These are phyloP conservation scores for Lentinula lateritia DNA, from an alignment of 768 basidiomycete genomes.

Conservation along the genomic window DNA sequence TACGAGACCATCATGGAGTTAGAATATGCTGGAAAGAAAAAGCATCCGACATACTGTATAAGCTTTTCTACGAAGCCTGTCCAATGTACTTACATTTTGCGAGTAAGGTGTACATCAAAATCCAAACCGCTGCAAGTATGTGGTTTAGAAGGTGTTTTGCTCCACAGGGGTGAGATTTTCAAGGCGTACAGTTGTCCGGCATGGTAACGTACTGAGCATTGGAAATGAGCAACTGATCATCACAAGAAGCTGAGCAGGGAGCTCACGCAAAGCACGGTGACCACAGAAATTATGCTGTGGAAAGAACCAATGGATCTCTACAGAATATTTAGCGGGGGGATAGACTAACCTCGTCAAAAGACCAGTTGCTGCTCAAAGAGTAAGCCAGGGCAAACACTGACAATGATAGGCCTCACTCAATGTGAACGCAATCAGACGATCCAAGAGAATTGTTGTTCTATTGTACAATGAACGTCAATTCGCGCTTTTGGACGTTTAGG, in stretches of 20 bases:
- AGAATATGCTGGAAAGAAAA: background rate
- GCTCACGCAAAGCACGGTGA: background rate
- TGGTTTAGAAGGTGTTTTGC: background rate
- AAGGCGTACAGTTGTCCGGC: background rate
- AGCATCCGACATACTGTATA: background rate
- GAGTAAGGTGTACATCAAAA: background rate
- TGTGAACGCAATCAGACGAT: background rate
- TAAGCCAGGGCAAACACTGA: background rate
- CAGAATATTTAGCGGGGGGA: no score
- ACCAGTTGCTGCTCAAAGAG: background rate
- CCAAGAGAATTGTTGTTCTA: background rate
- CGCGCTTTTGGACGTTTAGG: background rate
- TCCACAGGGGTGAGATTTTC: no score
- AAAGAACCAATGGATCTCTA: background rate
- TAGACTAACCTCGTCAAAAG: background rate
- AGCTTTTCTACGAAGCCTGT: background rate
- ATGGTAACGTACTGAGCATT: background rate
- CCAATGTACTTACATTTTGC: background rate
- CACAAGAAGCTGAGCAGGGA: background rate
- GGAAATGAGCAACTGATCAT: background rate
- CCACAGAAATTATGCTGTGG: background rate
- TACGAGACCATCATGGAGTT: constrained; percentile 1
- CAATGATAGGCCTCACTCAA: background rate
- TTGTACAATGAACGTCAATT: background rate
- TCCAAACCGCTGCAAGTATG: background rate